Evolutionary conservation across 129 eudicot genomes (phyloP), one percentile per base, ranked within the genome.

Genomic region (Deinandra increscens): DNA sequence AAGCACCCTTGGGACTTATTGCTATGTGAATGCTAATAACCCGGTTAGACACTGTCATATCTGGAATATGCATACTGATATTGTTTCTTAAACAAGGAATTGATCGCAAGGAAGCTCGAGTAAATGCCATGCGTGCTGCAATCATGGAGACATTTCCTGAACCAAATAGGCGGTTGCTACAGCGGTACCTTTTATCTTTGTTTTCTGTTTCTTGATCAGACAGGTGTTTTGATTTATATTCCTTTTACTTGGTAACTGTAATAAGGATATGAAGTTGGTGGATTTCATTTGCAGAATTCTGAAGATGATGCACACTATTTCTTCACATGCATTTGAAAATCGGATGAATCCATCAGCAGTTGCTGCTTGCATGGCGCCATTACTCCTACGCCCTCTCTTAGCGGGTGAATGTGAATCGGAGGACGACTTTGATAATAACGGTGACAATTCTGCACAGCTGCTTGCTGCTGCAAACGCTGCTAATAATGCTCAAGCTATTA

Each of bases 391-490:
- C 22, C 97, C 99, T 59, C 97, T 93, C 64, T 74, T 93, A 65
- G 95, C 97, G 13, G 99, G 96, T 50, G 98, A 92, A 82, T 92
- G 98, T 44, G 98, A 92, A 59, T 68, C 81, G 67, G 96, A 88
- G 56, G 96, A 92, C 70, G 96, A 92, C 68, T 86, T 84, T 73
- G 92, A 86, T 73, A 48, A 73, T 50, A 85, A 85, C 75, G 90
- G 84, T 65, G 97, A 93, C 62, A 89, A 83, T 80, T 89, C 96
- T 68, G 95, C 99, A 38, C 95, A 89, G 81, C 85, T 93, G 78
- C 91, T 93, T 66, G 99, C 99, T 83, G 99, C 99, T 48, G 99
- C 99, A 7, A 89, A 85, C 89, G 99, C 99, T 78, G 99, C 99
- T 70, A 89, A 84, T 79, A 93, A 85, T 81, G 99, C 99, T 64